These are phyloP conservation scores for Fusarium scirpi DNA, from an alignment of 2,329 filamentous ascomycete species.

Conservation along the genomic window DNA sequence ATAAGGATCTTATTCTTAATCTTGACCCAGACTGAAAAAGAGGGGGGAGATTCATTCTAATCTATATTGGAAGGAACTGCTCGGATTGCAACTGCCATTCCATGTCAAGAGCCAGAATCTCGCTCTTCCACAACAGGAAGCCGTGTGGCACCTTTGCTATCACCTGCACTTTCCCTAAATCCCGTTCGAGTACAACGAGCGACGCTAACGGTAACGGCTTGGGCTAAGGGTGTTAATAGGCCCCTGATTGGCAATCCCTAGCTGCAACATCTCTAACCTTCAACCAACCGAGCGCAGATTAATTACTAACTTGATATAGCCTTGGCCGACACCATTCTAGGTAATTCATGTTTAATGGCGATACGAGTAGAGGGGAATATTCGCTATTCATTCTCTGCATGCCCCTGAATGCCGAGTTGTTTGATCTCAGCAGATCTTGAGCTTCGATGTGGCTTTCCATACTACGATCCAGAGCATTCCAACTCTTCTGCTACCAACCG, in stretches of 20 bases:
- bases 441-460: background rate
- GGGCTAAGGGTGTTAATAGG: slow-evolving; percentile 20
- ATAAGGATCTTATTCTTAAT: slow-evolving; percentile 17
- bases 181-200: slow-evolving; percentile 16
- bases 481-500: background rate
- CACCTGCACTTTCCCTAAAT: slow-evolving; percentile 26
- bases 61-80: slow-evolving; percentile 21
- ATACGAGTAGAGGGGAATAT: background rate
- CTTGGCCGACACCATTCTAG: slow-evolving; percentile 8
- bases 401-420: too few relatives aligned
- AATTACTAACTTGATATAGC: slow-evolving; percentile 28
- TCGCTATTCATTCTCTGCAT: background rate
- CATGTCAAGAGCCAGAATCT: background rate
- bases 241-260: slow-evolving; percentile 17
- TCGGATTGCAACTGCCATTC: slow-evolving; percentile 11
- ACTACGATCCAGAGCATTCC: background rate
- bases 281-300: slow-evolving; percentile 24
- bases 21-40: background rate
- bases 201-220: slow-evolving; percentile 33
- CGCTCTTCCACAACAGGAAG: slow-evolving; percentile 21
- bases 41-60: slow-evolving; percentile 7
- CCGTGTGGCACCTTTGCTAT: slow-evolving; percentile 27
- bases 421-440: background rate
- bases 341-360: background rate
- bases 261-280: slow-evolving; percentile 20